Evolutionary conservation across 2,329 filamentous ascomycete genomes (phyloP).

Genomic region (Malbranchea cinnamomea): DNA sequence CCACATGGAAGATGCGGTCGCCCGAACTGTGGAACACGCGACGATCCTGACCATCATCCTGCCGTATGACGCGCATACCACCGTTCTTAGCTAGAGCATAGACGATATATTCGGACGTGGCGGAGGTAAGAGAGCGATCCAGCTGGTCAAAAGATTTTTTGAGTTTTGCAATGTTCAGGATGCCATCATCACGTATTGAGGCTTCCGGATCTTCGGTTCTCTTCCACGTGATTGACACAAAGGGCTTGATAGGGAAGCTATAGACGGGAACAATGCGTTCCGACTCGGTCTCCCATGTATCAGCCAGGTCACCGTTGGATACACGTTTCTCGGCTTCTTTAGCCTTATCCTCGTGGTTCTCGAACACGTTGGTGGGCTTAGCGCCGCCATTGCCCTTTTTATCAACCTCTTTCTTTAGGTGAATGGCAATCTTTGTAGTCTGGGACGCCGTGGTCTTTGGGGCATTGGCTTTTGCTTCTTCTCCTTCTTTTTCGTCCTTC

Average conservation of each 20-base stretch:
- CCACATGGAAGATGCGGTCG: conserved; percentile 89
- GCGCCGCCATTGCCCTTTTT: conserved; percentile 73
- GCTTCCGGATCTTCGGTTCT: conserved; percentile 36
- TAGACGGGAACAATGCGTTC: conserved; percentile 60
- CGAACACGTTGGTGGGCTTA: conserved; percentile 15
- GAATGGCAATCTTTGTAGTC: conserved; percentile 26
- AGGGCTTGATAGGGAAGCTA: conserved; percentile 94
- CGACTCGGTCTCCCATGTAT: conserved; percentile 36
- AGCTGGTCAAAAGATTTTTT: conserved; percentile 98
- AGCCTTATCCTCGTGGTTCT: conserved; percentile 42
- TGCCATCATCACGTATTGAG: conserved; percentile 58
- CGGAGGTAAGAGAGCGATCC: conserved; percentile 81
- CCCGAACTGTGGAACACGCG: conserved; percentile 83
- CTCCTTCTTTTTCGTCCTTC: conserved; percentile 37
- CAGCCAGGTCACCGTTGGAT: conserved; percentile 6
- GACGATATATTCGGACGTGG: conserved; percentile 79
- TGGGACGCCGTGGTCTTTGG: conserved; percentile 37
- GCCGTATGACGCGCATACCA: conserved; percentile 81
- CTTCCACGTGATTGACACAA: conserved; percentile 70
- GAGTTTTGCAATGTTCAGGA: conserved; percentile 83
- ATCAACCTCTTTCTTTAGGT: not conserved
- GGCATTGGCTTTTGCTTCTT: conserved; percentile 19
- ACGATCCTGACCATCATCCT: conserved; percentile 82
- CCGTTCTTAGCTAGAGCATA: conserved; percentile 91
- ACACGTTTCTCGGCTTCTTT: conserved; percentile 5